phyloP scores from a whole-genome alignment of 768 basidiomycete species.

The Boletellus ananas region DNA sequence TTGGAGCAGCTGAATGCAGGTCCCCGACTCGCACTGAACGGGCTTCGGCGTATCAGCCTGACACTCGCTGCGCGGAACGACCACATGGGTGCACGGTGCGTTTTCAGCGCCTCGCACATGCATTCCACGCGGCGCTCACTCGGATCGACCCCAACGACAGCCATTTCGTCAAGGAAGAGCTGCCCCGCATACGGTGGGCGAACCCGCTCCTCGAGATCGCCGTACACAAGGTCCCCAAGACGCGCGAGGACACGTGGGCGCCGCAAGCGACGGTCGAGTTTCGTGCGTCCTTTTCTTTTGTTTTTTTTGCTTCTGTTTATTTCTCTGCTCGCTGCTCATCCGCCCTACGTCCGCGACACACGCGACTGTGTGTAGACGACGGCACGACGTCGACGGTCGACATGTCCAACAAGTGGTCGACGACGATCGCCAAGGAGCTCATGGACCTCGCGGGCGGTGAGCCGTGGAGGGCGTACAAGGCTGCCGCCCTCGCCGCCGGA shows the following conservation, averaged over 20 bases:
- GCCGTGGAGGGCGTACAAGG: constrained; percentile 55
- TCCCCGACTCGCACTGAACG: constrained; percentile 48
- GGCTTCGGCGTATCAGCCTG: constrained; percentile 51
- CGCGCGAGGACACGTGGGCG: constrained; percentile 50
- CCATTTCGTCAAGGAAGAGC: constrained; percentile 75
- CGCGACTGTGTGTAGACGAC: constrained; percentile 36
- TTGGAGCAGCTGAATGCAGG: constrained; percentile 46
- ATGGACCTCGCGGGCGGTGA: constrained; percentile 65
- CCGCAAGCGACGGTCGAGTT: constrained; percentile 62
- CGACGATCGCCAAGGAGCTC: constrained; percentile 61
- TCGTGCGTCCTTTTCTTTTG: constrained; percentile 42
- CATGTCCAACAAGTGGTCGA: constrained; percentile 67
- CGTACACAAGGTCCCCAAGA: constrained; percentile 53
- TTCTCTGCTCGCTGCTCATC: no score
- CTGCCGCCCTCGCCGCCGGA: constrained; percentile 43
- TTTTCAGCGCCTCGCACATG: not conserved
- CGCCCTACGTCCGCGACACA: no score
- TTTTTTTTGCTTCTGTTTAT: no score
- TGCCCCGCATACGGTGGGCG: constrained; percentile 73
- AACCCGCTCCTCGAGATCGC: constrained; percentile 65
- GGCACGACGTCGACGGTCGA: constrained; percentile 46
- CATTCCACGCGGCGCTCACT: not conserved
- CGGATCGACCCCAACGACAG: constrained; percentile 19
- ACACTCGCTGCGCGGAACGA: constrained; percentile 60
- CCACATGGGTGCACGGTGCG: constrained; percentile 73